These are phyloP conservation scores for Friedmanniomyces endolithicus DNA, from an alignment of 495 filamentous ascomycete genomes.

Conservation along the genomic window DNA sequence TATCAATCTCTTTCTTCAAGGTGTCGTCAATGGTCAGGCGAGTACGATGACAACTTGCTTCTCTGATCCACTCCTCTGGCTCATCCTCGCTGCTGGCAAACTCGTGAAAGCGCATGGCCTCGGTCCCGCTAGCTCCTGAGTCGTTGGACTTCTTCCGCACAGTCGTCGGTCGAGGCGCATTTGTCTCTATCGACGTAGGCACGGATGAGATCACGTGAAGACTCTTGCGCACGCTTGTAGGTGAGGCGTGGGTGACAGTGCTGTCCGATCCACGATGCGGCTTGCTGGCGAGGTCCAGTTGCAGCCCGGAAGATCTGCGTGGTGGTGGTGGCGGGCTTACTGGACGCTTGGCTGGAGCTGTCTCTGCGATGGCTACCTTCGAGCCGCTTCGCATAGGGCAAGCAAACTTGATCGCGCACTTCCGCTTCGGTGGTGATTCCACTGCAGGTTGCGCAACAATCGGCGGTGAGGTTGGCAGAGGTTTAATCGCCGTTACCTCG, in stretches of 20 bases:
- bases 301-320: slow-evolving; percentile 8
- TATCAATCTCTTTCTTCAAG: slow-evolving; percentile 75
- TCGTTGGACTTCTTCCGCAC: slow-evolving; percentile 28
- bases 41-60: slow-evolving; percentile 46
- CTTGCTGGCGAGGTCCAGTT: slow-evolving; percentile 20
- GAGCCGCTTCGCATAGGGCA: slow-evolving; percentile 40
- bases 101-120: slow-evolving; percentile 75
- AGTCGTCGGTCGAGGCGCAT: slow-evolving; percentile 20
- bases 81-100: slow-evolving; percentile 72
- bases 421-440: slow-evolving; percentile 34
- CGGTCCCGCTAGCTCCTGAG: slow-evolving; percentile 49
- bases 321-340: slow-evolving; percentile 30
- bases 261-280: slow-evolving; percentile 41
- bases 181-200: slow-evolving; percentile 9
- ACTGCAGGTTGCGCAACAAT: slow-evolving; percentile 26
- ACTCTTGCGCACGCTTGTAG: slow-evolving; percentile 24
- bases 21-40: slow-evolving; percentile 83
- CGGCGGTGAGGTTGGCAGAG: slow-evolving; percentile 32
- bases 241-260: slow-evolving; percentile 31
- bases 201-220: slow-evolving; percentile 2
- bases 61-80: slow-evolving; percentile 77
- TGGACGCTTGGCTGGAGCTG: slow-evolving; percentile 12
- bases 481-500: slow-evolving; percentile 33
- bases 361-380: slow-evolving; percentile 13
- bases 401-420: slow-evolving; percentile 47